phyloP scores from a whole-genome alignment of 345 rosid genomes.

The Bruguiera gymnorhiza region DNA sequence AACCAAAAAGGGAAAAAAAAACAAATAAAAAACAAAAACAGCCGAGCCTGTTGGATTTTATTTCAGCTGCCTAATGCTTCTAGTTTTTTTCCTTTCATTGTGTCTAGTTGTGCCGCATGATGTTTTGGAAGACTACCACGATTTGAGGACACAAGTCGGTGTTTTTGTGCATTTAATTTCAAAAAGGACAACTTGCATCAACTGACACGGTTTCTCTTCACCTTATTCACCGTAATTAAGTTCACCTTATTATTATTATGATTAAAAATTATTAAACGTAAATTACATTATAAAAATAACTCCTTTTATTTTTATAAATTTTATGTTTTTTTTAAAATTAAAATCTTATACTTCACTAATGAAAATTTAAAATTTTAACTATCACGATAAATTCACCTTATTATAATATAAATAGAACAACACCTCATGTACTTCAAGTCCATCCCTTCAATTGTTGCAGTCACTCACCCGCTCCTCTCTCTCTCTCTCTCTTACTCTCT shows the following conservation, averaged over 20 bases:
- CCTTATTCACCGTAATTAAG: too few relatives aligned
- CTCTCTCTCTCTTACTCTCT: not conserved
- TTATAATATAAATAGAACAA: not conserved
- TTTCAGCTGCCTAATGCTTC: too few relatives aligned
- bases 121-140: constrained; percentile 3
- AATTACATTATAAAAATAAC: too few relatives aligned
- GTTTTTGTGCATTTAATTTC: not conserved
- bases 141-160: constrained; percentile 18
- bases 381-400: not conserved
- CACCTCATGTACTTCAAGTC: not conserved
- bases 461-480: too few relatives aligned
- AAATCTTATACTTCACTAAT: not conserved
- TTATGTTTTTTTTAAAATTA: too few relatives aligned
- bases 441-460: not conserved
- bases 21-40: too few relatives aligned
- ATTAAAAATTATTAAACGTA: too few relatives aligned
- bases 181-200: constrained; percentile 15
- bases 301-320: too few relatives aligned
- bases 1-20: too few relatives aligned
- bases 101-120: not conserved
- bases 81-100: too few relatives aligned
- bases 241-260: not conserved
- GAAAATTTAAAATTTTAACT: not conserved
- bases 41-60: too few relatives aligned
- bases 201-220: constrained; percentile 2